These are phyloP conservation scores for Chimonanthus praecox DNA, from an alignment of 164 flowering plant genomes.

Conservation along the genomic window DNA sequence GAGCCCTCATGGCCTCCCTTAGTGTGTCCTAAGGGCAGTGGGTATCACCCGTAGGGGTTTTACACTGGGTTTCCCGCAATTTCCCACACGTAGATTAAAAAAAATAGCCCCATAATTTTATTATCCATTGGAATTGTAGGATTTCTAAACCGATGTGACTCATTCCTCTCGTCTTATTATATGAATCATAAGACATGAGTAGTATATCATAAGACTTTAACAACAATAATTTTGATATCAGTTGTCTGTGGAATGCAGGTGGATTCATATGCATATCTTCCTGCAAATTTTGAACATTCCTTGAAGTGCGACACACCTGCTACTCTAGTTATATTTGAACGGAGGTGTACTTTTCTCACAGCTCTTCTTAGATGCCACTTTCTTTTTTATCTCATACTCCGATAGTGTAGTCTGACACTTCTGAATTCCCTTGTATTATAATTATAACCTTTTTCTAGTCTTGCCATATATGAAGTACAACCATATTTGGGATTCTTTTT, in stretches of 20 bases:
- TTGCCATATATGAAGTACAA: not conserved
- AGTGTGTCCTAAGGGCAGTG: too few relatives aligned
- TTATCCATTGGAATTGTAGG: too few relatives aligned
- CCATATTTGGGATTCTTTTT: not conserved
- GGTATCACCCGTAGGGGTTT: too few relatives aligned
- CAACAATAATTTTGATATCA: not conserved
- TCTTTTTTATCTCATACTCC: not conserved
- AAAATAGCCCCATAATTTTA: too few relatives aligned
- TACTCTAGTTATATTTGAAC: slow-evolving; percentile 71
- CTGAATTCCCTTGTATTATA: not conserved
- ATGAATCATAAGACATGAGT: too few relatives aligned
- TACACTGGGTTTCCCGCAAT: too few relatives aligned
- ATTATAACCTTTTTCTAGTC: not conserved
- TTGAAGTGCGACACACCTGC: slow-evolving; percentile 52
- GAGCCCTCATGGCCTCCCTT: too few relatives aligned
- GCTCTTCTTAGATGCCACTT: not conserved
- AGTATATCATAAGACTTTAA: too few relatives aligned
- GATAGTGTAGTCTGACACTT: too few relatives aligned
- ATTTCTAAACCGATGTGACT: too few relatives aligned
- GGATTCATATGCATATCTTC: slow-evolving; percentile 91
- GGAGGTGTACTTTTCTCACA: slow-evolving; percentile 48
- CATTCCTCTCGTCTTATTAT: too few relatives aligned
- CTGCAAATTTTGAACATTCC: slow-evolving; percentile 63
- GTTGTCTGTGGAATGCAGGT: slow-evolving; percentile 38
- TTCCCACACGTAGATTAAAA: too few relatives aligned